A percentile compares a stretch with the other conserved stretches of the same genome.
These are phyloP conservation scores for Populus trichocarpa DNA, from an alignment of 441 rosid genomes.

Conservation along the genomic window DNA sequence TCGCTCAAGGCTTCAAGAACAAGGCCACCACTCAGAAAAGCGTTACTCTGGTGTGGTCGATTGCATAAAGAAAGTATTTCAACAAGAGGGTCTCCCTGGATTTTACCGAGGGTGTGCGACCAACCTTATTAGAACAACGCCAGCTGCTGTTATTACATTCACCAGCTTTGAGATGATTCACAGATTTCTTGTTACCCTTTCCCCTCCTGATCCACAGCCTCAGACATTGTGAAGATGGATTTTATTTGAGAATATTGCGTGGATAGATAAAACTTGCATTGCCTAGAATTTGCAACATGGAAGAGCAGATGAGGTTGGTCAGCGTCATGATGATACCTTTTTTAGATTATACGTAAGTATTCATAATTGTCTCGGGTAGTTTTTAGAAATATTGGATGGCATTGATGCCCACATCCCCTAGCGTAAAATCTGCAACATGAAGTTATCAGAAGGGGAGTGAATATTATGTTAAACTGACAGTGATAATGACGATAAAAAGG, in stretches of 20 bases:
- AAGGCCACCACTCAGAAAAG: conserved; percentile 43
- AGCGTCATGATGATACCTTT: neutral
- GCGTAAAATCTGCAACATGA: neutral
- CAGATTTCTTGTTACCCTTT: conserved; percentile 52
- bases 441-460: conserved; percentile 9
- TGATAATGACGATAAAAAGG: conserved; percentile 34
- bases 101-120: conserved; percentile 96
- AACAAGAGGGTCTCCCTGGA: conserved; percentile 71
- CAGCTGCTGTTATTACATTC: conserved; percentile 88
- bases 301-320: neutral
- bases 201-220: conserved; percentile 50
- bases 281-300: neutral
- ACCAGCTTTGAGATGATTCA: conserved; percentile 91
- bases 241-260: neutral
- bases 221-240: conserved; percentile 36
- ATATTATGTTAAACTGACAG: conserved; percentile 15
- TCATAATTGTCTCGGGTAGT: conserved; percentile 13
- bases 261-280: neutral
- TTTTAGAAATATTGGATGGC: neutral
- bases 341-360: conserved; percentile 5
- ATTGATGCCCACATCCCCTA: neutral
- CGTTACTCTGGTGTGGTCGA: conserved; percentile 53
- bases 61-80: conserved; percentile 23
- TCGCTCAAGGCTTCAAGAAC: conserved; percentile 96
- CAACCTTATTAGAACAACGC: conserved; percentile 87